Percentiles rank a stretch among this genome's conserved stretches.
Evolutionary conservation across 2,329 filamentous ascomycete species (phyloP).

Genomic region (Emmonsia crescens): DNA sequence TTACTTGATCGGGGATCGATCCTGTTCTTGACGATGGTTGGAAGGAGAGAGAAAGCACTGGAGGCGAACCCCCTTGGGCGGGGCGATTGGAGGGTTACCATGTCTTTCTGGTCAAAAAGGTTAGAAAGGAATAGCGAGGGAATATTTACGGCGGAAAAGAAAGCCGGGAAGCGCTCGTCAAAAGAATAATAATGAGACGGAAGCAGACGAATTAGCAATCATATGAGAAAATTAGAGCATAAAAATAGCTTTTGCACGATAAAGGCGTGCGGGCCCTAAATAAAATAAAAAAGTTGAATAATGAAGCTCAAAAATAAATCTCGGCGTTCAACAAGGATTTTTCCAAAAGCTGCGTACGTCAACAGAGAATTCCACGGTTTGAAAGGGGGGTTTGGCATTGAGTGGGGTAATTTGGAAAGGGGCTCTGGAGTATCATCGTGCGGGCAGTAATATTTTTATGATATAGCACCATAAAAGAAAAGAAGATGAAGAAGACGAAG

Average conservation of each 20-base stretch:
- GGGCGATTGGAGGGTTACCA: background rate
- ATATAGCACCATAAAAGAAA: too few species aligned
- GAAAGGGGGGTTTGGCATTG: too few species aligned
- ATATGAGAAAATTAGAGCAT: background rate
- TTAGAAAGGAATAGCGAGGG: background rate
- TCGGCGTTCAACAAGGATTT: too few species aligned
- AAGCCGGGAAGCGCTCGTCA: background rate
- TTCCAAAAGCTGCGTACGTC: too few species aligned
- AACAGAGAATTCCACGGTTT: too few species aligned
- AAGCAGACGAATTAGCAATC: background rate
- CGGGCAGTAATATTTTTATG: too few species aligned
- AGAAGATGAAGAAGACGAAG: too few species aligned
- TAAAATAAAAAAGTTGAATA: background rate
- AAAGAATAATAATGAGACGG: background rate
- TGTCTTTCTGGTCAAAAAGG: background rate
- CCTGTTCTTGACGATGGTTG: background rate
- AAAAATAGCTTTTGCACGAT: background rate
- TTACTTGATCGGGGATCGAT: background rate
- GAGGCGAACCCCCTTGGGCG: background rate
- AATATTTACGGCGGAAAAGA: background rate
- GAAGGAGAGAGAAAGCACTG: background rate
- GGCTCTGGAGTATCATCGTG: too few species aligned
- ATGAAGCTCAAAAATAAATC: too few species aligned
- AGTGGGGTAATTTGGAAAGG: too few species aligned
- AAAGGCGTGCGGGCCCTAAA: background rate